Evolutionary conservation across 495 filamentous ascomycete genomes (phyloP).

Genomic region (Oidiodendron maius): DNA sequence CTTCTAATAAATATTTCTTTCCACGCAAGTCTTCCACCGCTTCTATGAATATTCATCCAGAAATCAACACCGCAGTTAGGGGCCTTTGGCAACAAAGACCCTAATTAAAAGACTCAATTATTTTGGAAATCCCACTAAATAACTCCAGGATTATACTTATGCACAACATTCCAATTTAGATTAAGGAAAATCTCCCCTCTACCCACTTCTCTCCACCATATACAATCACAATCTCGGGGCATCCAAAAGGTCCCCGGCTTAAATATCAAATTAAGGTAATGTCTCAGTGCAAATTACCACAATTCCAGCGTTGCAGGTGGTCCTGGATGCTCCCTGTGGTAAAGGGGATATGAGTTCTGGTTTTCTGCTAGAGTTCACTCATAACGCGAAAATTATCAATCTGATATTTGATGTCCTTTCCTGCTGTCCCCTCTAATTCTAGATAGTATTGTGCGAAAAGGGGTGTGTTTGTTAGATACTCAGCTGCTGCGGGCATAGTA

Average conservation of each 20-base stretch:
- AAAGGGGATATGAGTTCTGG: slow-evolving; percentile 3
- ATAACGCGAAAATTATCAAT: slow-evolving; percentile 4
- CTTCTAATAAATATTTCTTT: slow-evolving; percentile 8
- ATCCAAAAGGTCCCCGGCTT: slow-evolving; percentile 7
- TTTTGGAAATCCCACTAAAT: slow-evolving; percentile 4
- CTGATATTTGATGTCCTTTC: slow-evolving; percentile 5
- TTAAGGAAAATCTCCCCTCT: slow-evolving; percentile 5
- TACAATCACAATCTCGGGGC: slow-evolving; percentile 4
- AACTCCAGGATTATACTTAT: slow-evolving; percentile 4
- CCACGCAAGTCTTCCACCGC: slow-evolving; percentile 4
- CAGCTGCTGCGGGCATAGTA: slow-evolving; percentile 5
- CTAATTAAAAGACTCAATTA: slow-evolving; percentile 7
- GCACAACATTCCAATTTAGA: slow-evolving; percentile 7
- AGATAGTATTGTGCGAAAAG: slow-evolving; percentile 1
- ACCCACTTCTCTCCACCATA: slow-evolving; percentile 5
- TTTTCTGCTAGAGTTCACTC: neutral
- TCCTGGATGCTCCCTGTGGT: slow-evolving; percentile 4
- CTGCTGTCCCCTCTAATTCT: slow-evolving; percentile 5
- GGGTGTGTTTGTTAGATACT: slow-evolving; percentile 1
- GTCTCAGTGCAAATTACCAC: slow-evolving; percentile 4
- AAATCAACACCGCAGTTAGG: slow-evolving; percentile 3
- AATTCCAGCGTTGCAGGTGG: slow-evolving; percentile 6
- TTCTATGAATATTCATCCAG: slow-evolving; percentile 6
- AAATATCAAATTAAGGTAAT: slow-evolving; percentile 6
- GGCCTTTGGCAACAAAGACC: slow-evolving; percentile 4